Conservation (phyloP, 148 eudicot species). For the Selenicereus undatus region DNA sequence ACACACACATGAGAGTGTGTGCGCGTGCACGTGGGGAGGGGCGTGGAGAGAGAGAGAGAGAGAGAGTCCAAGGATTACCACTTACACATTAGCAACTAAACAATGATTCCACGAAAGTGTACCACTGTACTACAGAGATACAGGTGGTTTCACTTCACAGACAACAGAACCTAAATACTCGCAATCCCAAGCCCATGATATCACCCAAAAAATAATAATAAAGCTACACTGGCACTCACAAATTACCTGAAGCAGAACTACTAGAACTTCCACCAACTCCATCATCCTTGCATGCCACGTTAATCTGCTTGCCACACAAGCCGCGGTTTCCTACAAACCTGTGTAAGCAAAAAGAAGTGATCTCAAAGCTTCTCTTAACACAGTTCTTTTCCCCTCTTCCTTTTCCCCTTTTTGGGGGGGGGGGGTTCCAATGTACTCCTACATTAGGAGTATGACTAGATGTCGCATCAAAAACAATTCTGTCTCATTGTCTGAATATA, state of each 20-base stretch:
- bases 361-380: not conserved
- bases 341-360: conserved; percentile 19
- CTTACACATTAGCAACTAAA: not conserved
- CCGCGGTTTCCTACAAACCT: conserved; percentile 82
- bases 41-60: too few relatives aligned
- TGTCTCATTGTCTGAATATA: not conserved
- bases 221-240: not conserved
- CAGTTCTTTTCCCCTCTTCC: not conserved
- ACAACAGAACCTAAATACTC: not conserved
- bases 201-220: not conserved
- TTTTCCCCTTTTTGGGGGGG: not conserved
- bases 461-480: not conserved
- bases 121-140: not conserved
- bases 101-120: not conserved
- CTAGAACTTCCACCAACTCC: conserved; percentile 37
- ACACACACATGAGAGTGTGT: too few relatives aligned
- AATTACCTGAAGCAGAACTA: conserved; percentile 50
- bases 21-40: not conserved
- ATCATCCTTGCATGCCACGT: conserved; percentile 51
- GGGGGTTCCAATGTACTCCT: not conserved
- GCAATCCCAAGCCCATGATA: too few relatives aligned
- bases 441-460: not conserved
- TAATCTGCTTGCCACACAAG: conserved; percentile 76
- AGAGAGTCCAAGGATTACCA: not conserved
- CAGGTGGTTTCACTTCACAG: not conserved